phyloP scores from a whole-genome alignment of 805 yeast genomes.

The Wickerhamomyces rabaulensis region DNA sequence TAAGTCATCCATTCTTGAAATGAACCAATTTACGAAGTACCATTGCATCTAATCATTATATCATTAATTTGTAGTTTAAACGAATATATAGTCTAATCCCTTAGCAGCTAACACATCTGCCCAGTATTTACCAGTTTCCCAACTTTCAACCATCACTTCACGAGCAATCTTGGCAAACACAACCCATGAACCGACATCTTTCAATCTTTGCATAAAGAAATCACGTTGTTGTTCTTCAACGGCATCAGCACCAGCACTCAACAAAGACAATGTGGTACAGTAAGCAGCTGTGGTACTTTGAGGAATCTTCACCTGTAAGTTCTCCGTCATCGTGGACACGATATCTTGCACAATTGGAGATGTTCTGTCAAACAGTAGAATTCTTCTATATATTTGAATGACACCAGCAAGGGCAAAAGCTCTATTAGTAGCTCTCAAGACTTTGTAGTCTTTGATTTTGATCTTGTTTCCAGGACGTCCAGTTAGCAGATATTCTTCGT shows the following conservation, averaged over 20 bases:
- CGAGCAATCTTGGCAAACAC: slow-evolving; percentile 10
- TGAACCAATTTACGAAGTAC: background rate
- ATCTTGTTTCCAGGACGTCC: slow-evolving; percentile 5
- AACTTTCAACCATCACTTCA: slow-evolving; percentile 42
- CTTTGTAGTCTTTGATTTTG: slow-evolving; percentile 15
- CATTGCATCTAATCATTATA: background rate
- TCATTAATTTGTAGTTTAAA: slow-evolving; percentile 22
- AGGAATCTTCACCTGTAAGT: slow-evolving; percentile 32
- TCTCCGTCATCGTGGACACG: slow-evolving; percentile 28
- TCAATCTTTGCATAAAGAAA: slow-evolving; percentile 34
- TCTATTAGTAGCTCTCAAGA: slow-evolving; percentile 43
- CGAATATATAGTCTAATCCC: slow-evolving; percentile 41
- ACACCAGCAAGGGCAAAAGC: slow-evolving; percentile 49
- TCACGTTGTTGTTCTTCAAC: slow-evolving; percentile 27
- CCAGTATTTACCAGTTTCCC: slow-evolving; percentile 55
- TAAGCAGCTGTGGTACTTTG: slow-evolving; percentile 44
- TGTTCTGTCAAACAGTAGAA: slow-evolving; percentile 42
- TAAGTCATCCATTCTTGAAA: slow-evolving; percentile 46
- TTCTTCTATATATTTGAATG: slow-evolving; percentile 52
- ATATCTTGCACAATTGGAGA: slow-evolving; percentile 43
- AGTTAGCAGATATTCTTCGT: slow-evolving; percentile 6
- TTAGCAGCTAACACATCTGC: slow-evolving; percentile 37
- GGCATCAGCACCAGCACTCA: slow-evolving; percentile 53
- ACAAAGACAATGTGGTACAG: slow-evolving; percentile 45
- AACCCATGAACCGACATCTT: slow-evolving; percentile 30